These are phyloP conservation scores for Zymoseptoria ardabiliae DNA, from an alignment of 2,329 filamentous ascomycete species.

Conservation along the genomic window DNA sequence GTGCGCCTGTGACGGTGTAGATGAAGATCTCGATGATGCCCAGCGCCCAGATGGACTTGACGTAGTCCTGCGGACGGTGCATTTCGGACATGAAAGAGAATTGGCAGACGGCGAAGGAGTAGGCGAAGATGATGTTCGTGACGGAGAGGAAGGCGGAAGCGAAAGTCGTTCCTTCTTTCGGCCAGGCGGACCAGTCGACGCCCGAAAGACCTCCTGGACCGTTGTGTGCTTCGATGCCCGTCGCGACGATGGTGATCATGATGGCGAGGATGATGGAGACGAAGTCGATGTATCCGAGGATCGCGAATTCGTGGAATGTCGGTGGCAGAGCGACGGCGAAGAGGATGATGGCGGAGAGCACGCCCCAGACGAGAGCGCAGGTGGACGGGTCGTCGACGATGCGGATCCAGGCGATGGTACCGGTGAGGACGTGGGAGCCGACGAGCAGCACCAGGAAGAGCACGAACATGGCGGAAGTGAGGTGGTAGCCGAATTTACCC, in stretches of 20 bases:
- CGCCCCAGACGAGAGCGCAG: conserved; percentile 38
- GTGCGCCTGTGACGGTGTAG: conserved; percentile 58
- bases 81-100: conserved; percentile 63
- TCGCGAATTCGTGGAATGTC: conserved; percentile 30
- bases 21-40: conserved; percentile 55
- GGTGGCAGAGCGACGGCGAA: conserved; percentile 31
- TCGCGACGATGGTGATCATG: conserved; percentile 31
- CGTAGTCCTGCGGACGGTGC: conserved; percentile 55
- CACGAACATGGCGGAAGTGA: conserved; percentile 38
- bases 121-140: conserved; percentile 65
- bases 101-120: conserved; percentile 50
- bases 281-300: conserved; percentile 33
- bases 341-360: conserved; percentile 36
- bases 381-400: conserved; percentile 33
- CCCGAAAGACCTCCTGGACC: conserved; percentile 24
- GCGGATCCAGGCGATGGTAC: conserved; percentile 39
- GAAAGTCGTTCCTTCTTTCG: conserved; percentile 34
- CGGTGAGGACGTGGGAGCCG: conserved; percentile 39
- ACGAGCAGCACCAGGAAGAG: conserved; percentile 38
- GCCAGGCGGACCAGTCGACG: conserved; percentile 31
- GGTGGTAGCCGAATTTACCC: conserved; percentile 33
- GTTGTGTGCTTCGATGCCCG: conserved; percentile 25
- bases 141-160: conserved; percentile 56
- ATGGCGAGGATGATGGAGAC: conserved; percentile 31
- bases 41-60: conserved; percentile 53